Evolutionary conservation across 495 filamentous ascomycete genomes (phyloP), one percentile per base, ranked within the genome.

Genomic region (Talaromyces liani): DNA sequence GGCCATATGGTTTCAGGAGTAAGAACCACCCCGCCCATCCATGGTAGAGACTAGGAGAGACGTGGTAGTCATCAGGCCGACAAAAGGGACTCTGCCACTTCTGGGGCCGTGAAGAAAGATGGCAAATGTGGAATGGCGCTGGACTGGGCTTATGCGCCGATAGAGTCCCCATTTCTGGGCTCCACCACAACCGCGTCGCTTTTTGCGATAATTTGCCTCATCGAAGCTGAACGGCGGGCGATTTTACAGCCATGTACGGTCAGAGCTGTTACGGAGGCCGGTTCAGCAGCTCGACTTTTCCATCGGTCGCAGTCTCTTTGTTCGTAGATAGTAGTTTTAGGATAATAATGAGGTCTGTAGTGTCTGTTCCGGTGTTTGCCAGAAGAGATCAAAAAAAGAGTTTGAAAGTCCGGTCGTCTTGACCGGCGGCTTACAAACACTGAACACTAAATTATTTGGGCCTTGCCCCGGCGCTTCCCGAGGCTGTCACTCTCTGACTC

Each of bases 161-260:
- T n/a, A 16, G 1, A 56, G 53, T 56, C 53, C 24, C 53, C 53
- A 56, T 56, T 29, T 14, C 53, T 29, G 53, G 29, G 56, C 56
- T 58, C 56, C 56, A 58, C 56, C 31, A 58, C 16, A 18, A 58
- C 56, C 56, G 56, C 56, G n/a, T 58, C 29, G 6, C n/a, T 36
- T 58, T 58, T 36, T 58, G 31, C 12, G 56, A 36, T 22, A 58
- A 58, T 36, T 58, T 33, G 27, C 56, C 56, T 49, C 45, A 20
- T 49, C 10, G 16, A 18, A 49, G n/a, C 45, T 49, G 45, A 20
- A 49, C 45, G 8, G 3, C n/a, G 45, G 8, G 41, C 5, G 41
- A n/a, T 45, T 49, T 49, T 49, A 49, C 45, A 20, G 45, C 45
- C 45, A 20, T 49, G 45, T 49, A 49, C 45, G 45, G 18, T 20